Percentiles rank a stretch among this genome's conserved stretches.
Evolutionary conservation across 768 basidiomycete genomes (phyloP).

Genomic region (Podaxis sp.): DNA sequence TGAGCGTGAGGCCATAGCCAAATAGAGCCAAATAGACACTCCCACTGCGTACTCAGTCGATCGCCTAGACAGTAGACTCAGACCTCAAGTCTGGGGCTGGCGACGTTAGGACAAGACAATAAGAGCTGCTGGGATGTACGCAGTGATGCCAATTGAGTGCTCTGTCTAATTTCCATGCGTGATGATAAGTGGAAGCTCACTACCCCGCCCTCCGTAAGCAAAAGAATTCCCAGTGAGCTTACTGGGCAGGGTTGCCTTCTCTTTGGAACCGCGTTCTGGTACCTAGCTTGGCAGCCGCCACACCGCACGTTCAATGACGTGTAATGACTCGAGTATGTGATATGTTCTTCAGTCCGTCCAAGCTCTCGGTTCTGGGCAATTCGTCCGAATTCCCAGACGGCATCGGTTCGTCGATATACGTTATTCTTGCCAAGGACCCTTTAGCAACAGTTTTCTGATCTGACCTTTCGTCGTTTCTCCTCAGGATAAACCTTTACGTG

Average conservation of each 20-base stretch:
- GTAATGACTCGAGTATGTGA: neutral
- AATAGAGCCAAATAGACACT: neutral
- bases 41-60: too few species aligned
- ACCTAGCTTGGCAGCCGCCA: neutral
- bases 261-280: neutral
- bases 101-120: too few species aligned
- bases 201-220: neutral
- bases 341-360: neutral
- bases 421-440: neutral
- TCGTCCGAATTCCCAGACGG: neutral
- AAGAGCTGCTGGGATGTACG: too few species aligned
- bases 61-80: too few species aligned
- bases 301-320: neutral
- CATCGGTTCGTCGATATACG: neutral
- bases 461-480: neutral
- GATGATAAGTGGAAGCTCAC: too few species aligned
- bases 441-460: neutral
- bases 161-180: too few species aligned
- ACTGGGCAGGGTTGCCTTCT: neutral
- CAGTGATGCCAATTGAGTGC: too few species aligned
- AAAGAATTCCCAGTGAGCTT: neutral
- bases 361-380: neutral
- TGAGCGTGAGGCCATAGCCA: neutral
- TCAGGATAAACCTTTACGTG: constrained; percentile 2
- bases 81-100: too few species aligned